Evolutionary conservation across 192 early-diverging fungal genomes (phyloP).

Genomic region (Podila horticola): DNA sequence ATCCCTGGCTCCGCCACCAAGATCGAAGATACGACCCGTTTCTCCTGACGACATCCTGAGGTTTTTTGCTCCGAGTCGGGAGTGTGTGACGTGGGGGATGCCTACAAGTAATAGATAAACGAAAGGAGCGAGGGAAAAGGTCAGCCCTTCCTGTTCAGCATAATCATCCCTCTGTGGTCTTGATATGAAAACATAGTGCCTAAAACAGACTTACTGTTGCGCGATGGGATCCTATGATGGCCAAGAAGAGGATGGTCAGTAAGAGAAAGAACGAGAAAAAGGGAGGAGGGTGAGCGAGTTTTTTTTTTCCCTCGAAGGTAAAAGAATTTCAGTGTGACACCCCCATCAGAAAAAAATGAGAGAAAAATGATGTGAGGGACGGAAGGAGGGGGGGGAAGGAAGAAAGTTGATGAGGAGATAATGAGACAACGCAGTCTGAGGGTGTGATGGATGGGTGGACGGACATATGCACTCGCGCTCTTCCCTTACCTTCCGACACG

Average conservation of each 20-base stretch:
- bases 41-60: too few relatives aligned
- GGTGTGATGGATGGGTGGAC: too few relatives aligned
- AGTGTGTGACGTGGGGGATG: too few relatives aligned
- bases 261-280: not conserved
- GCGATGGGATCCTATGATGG: not conserved
- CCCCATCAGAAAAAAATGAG: not conserved
- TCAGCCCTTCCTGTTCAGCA: too few relatives aligned
- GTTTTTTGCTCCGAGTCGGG: too few relatives aligned
- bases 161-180: not conserved
- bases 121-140: too few relatives aligned
- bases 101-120: too few relatives aligned
- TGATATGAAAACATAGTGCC: not conserved
- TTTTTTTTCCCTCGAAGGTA: not conserved
- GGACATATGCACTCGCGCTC: not conserved
- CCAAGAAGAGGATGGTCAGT: not conserved
- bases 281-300: not conserved
- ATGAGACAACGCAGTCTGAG: too few relatives aligned
- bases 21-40: not conserved
- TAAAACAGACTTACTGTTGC: too few relatives aligned
- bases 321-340: not conserved
- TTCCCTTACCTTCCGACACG: constrained; percentile 17
- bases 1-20: not conserved
- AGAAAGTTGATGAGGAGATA: too few relatives aligned
- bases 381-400: too few relatives aligned
- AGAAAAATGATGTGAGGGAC: not conserved